Conservation (phyloP, 78 protist species). For the Anaeramoeba ignava region DNA sequence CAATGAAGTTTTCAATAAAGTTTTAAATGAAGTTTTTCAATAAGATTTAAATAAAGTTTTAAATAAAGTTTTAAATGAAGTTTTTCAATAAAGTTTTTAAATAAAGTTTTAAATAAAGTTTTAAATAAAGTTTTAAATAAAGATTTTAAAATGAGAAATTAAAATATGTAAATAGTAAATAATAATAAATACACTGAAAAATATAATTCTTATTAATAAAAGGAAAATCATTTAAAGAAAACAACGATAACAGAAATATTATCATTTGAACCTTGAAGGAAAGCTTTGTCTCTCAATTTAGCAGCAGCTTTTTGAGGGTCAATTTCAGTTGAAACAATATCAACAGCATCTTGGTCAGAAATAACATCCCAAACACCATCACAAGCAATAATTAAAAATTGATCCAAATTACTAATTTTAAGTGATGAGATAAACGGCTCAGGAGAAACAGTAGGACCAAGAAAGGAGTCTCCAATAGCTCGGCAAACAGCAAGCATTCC, state of each 20-base stretch:
- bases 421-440: slow-evolving; percentile 51
- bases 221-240: not conserved
- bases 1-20: no score
- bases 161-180: no score
- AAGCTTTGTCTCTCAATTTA: slow-evolving; percentile 47
- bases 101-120: no score
- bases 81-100: no score
- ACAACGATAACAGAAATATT: slow-evolving; percentile 35
- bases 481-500: slow-evolving; percentile 61
- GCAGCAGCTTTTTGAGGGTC: slow-evolving; percentile 51
- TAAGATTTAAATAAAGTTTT: no score
- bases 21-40: no score
- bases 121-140: no score
- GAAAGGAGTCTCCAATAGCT: slow-evolving; percentile 54
- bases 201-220: no score
- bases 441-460: slow-evolving; percentile 41
- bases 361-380: slow-evolving; percentile 66
- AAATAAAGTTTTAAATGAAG: no score
- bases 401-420: slow-evolving; percentile 31
- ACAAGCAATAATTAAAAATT: slow-evolving; percentile 51
- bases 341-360: slow-evolving; percentile 50
- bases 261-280: slow-evolving; percentile 41
- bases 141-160: no score
- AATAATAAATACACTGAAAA: no score
- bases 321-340: slow-evolving; percentile 17